Evolutionary conservation across 345 rosid genomes (phyloP).

Genomic region (Euphorbia peplus): DNA sequence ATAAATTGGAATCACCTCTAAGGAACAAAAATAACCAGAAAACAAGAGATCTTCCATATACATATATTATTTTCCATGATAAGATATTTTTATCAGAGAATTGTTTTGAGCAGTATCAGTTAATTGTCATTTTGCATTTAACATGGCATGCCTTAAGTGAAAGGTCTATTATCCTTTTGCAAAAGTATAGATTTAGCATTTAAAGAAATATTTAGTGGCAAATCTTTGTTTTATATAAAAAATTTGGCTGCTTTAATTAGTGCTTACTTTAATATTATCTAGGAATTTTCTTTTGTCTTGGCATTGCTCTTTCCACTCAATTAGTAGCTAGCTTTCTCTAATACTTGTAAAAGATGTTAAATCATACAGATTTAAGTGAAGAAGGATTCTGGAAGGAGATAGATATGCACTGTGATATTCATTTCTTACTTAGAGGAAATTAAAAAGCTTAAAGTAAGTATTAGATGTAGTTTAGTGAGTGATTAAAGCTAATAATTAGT

Average conservation of each 20-base stretch:
- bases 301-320: slow-evolving; percentile 17
- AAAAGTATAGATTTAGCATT: background rate
- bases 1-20: too few relatives aligned
- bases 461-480: slow-evolving; percentile 6
- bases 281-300: slow-evolving; percentile 18
- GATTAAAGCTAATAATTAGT: slow-evolving; percentile 13
- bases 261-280: slow-evolving; percentile 23
- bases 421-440: background rate
- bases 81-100: too few relatives aligned
- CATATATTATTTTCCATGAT: too few relatives aligned
- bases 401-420: slow-evolving; percentile 17
- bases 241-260: background rate
- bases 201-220: slow-evolving; percentile 2
- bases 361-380: too few relatives aligned
- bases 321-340: slow-evolving; percentile 11
- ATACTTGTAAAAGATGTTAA: slow-evolving; percentile 26
- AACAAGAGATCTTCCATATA: too few relatives aligned
- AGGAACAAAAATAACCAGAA: too few relatives aligned
- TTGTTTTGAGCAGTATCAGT: too few relatives aligned
- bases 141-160: background rate
- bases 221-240: slow-evolving; percentile 23
- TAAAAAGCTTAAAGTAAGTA: slow-evolving; percentile 10
- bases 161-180: background rate
- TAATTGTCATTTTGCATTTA: slow-evolving; percentile 6
- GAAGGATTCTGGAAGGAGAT: slow-evolving; percentile 1